These are phyloP conservation scores for Carex parvula DNA, from an alignment of 176 grass and related monocot species.

Conservation along the genomic window DNA sequence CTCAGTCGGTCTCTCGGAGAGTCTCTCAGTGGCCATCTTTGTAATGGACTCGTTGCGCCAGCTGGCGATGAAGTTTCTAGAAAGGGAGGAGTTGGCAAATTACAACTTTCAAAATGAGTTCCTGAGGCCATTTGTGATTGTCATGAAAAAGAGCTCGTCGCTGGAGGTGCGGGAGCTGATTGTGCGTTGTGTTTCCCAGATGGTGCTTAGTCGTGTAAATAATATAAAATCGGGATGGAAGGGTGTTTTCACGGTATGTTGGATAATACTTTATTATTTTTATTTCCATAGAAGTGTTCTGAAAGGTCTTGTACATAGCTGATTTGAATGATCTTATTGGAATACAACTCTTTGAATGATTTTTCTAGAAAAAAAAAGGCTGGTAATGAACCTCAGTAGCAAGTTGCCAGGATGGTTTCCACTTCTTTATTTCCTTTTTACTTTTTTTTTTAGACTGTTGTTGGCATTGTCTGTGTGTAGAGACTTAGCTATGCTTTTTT, in stretches of 20 bases:
- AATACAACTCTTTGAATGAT: neutral
- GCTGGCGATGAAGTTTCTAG: constrained; percentile 94
- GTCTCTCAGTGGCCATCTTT: constrained; percentile 95
- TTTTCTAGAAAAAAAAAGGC: neutral
- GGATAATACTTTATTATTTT: neutral
- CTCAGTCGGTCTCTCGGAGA: constrained; percentile 86
- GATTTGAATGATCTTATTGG: constrained; percentile 1
- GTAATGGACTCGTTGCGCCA: constrained; percentile 97
- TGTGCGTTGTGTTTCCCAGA: constrained; percentile 94
- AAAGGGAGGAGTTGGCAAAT: constrained; percentile 93
- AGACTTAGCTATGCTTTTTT: neutral
- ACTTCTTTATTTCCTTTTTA: neutral
- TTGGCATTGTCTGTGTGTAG: neutral
- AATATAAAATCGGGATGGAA: constrained; percentile 98
- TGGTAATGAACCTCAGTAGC: neutral
- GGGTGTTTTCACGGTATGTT: constrained; percentile 80
- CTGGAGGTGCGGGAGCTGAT: constrained; percentile 87
- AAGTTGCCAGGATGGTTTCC: neutral
- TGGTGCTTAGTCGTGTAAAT: constrained; percentile 90
- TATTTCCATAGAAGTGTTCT: neutral
- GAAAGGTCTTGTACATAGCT: neutral
- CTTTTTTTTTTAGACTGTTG: neutral
- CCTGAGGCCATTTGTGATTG: constrained; percentile 78
- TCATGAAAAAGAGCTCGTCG: constrained; percentile 86
- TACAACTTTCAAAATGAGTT: constrained; percentile 99